Conservation (phyloP, 2,329 filamentous ascomycete species). For the Colletotrichum shisoi region DNA sequence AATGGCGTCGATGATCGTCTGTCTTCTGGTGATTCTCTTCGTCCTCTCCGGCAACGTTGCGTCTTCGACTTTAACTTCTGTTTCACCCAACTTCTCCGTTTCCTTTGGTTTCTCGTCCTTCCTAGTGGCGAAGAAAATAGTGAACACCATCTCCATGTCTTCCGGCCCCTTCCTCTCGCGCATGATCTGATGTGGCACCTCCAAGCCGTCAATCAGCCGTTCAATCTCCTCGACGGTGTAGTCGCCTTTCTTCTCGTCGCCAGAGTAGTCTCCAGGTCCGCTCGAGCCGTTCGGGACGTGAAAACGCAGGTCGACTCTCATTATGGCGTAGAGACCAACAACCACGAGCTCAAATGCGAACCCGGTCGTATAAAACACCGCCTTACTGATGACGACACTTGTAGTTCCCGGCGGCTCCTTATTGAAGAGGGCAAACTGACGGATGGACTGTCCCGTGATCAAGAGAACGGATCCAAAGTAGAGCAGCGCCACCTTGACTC, state of each 20-base stretch:
- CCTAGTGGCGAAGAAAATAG: slow-evolving; percentile 36
- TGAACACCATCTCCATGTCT: slow-evolving; percentile 32
- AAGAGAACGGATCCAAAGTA: slow-evolving; percentile 39
- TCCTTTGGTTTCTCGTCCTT: not conserved
- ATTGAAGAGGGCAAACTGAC: slow-evolving; percentile 43
- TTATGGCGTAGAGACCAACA: slow-evolving; percentile 43
- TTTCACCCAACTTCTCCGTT: slow-evolving; percentile 7
- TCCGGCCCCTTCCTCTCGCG: slow-evolving; percentile 27
- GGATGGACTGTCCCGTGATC: slow-evolving; percentile 40
- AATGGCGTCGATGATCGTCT: slow-evolving; percentile 35
- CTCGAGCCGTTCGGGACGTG: slow-evolving; percentile 46
- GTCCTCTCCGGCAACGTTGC: slow-evolving; percentile 28
- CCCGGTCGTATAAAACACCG: slow-evolving; percentile 49
- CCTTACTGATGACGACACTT: slow-evolving; percentile 47
- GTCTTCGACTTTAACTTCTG: not conserved
- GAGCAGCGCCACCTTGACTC: slow-evolving; percentile 46
- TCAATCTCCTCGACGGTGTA: slow-evolving; percentile 40
- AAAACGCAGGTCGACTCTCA: slow-evolving; percentile 46
- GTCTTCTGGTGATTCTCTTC: slow-evolving; percentile 33
- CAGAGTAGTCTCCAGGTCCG: slow-evolving; percentile 43
- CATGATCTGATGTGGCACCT: slow-evolving; percentile 40
- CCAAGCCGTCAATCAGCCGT: slow-evolving; percentile 27
- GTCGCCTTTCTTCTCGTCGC: slow-evolving; percentile 23
- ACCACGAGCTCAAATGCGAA: slow-evolving; percentile 48
- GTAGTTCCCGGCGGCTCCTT: slow-evolving; percentile 40